These are phyloP conservation scores for Cladosporium velox DNA, from an alignment of 2,329 filamentous ascomycete genomes.

Conservation along the genomic window DNA sequence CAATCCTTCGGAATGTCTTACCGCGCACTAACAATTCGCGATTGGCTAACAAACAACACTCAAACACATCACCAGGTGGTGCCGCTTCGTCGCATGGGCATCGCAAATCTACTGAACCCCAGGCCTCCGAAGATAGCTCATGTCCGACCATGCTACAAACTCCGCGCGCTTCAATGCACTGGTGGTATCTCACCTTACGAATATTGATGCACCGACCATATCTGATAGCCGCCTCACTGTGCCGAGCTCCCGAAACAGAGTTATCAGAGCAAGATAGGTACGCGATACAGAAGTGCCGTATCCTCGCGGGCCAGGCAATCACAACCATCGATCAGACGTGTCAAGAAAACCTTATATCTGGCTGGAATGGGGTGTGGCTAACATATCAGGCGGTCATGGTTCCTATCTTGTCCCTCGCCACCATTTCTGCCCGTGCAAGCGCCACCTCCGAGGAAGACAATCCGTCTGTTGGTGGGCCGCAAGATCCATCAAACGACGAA, in stretches of 20 bases:
- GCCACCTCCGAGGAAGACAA: slow-evolving; percentile 16
- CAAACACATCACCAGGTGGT: background rate
- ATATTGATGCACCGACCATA: slow-evolving; percentile 75
- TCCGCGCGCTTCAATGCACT: slow-evolving; percentile 74
- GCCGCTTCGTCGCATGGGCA: background rate
- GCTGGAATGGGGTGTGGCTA: slow-evolving; percentile 81
- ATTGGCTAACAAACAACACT: slow-evolving; percentile 35
- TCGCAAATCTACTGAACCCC: slow-evolving; percentile 30
- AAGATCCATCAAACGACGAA: slow-evolving; percentile 32
- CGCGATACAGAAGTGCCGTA: slow-evolving; percentile 69
- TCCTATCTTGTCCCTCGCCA: slow-evolving; percentile 71
- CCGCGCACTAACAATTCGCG: background rate
- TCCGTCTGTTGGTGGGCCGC: too few relatives aligned
- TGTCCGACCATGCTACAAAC: slow-evolving; percentile 71
- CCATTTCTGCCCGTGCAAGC: slow-evolving; percentile 22
- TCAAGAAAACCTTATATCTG: slow-evolving; percentile 71
- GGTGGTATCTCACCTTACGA: slow-evolving; percentile 76
- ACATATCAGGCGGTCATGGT: slow-evolving; percentile 80
- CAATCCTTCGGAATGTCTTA: slow-evolving; percentile 32
- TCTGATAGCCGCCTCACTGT: slow-evolving; percentile 64
- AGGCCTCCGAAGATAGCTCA: slow-evolving; percentile 50
- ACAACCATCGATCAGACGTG: slow-evolving; percentile 71
- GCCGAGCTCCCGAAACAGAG: slow-evolving; percentile 53
- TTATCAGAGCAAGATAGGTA: slow-evolving; percentile 64
- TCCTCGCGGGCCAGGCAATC: slow-evolving; percentile 69